These are phyloP conservation scores for Schizophyllum amplum DNA, from an alignment of 1,284 basidiomycete genomes.

Conservation along the genomic window DNA sequence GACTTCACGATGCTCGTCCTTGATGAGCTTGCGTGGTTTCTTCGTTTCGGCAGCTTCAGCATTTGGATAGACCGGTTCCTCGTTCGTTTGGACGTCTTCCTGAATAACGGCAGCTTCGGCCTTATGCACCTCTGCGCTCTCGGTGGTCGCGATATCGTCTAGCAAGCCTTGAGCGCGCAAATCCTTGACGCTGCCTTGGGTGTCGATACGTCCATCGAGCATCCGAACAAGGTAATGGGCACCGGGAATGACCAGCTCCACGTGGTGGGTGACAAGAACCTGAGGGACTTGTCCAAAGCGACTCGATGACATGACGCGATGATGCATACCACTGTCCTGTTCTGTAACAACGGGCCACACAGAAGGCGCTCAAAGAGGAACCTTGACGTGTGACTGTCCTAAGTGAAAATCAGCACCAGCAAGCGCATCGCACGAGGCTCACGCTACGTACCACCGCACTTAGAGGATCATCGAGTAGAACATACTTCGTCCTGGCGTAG, in stretches of 20 bases:
- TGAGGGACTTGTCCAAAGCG: background rate
- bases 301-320: background rate
- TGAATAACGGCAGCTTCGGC: slow-evolving; percentile 16
- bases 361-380: slow-evolving; percentile 40
- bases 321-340: slow-evolving; percentile 10
- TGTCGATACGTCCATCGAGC: slow-evolving; percentile 13
- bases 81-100: background rate
- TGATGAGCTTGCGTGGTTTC: slow-evolving; percentile 57
- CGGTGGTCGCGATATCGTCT: slow-evolving; percentile 48
- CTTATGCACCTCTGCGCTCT: slow-evolving; percentile 26
- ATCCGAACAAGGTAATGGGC: slow-evolving; percentile 13
- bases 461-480: slow-evolving; percentile 65
- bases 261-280: slow-evolving; percentile 13
- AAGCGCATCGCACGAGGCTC: background rate
- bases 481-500: slow-evolving; percentile 57
- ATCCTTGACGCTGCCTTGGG: slow-evolving; percentile 12
- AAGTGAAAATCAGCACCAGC: background rate
- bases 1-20: slow-evolving; percentile 64
- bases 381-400: slow-evolving; percentile 72
- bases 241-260: slow-evolving; percentile 13
- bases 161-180: slow-evolving; percentile 35
- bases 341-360: slow-evolving; percentile 9
- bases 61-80: background rate
- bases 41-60: slow-evolving; percentile 19
- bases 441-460: slow-evolving; percentile 50